Percentiles rank a stretch among this genome's conserved stretches.
Evolutionary conservation across 2,329 filamentous ascomycete genomes (phyloP).

Genomic region (Hypomyces rosellus): DNA sequence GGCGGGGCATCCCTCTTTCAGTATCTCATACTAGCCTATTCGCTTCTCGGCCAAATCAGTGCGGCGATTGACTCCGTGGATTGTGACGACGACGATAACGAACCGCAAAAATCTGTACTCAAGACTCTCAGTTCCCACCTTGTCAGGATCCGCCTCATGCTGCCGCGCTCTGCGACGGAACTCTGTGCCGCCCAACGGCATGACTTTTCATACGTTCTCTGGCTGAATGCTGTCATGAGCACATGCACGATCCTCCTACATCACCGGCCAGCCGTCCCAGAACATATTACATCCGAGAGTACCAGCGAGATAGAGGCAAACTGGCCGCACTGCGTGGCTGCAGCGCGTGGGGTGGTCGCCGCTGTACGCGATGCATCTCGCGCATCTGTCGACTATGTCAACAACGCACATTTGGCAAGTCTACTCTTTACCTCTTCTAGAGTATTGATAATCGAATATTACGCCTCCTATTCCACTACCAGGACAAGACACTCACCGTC

Average conservation of each 20-base stretch:
- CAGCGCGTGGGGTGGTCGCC: constrained; percentile 14
- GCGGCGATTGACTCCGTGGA: constrained; percentile 15
- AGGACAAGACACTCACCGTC: not conserved
- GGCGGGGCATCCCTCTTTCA: constrained; percentile 12
- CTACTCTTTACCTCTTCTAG: constrained; percentile 15
- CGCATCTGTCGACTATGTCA: constrained; percentile 10
- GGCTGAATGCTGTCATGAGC: constrained; percentile 17
- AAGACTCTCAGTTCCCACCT: constrained; percentile 14
- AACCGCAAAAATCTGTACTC: constrained; percentile 7
- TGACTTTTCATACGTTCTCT: constrained; percentile 16
- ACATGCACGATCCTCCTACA: constrained; percentile 17
- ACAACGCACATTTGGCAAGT: constrained; percentile 16
- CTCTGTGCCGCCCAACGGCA: constrained; percentile 14
- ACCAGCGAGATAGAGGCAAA: constrained; percentile 12
- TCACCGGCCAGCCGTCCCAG: constrained; percentile 14
- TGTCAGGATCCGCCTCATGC: constrained; percentile 16
- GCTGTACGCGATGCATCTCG: constrained; percentile 16
- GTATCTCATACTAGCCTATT: constrained; percentile 18
- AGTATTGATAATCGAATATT: constrained; percentile 18
- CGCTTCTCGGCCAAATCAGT: constrained; percentile 16
- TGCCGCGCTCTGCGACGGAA: constrained; percentile 18
- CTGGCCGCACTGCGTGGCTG: constrained; percentile 20
- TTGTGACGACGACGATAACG: constrained; percentile 7
- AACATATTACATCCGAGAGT: constrained; percentile 5
- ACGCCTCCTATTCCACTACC: constrained; percentile 6